Percentiles rank a stretch among this genome's conserved stretches.
Evolutionary conservation across 2,329 filamentous ascomycete species (phyloP).

Genomic region (Curvularia verruculosa): DNA sequence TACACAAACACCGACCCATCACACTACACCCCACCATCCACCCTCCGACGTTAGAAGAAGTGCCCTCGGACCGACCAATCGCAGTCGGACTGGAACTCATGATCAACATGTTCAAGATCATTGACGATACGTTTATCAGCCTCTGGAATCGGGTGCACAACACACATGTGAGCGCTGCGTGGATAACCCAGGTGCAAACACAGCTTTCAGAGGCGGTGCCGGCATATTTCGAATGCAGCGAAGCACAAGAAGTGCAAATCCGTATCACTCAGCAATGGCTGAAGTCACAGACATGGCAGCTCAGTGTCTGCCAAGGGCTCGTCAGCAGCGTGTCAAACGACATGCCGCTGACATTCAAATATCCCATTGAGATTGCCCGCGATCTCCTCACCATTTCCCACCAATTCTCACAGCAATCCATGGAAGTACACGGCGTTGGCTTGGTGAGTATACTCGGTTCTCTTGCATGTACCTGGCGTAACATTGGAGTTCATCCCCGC

Average conservation of each 20-base stretch:
- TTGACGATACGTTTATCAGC: constrained; percentile 68
- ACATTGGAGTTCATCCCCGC: constrained; percentile 18
- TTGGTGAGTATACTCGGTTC: constrained; percentile 61
- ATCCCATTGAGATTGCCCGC: constrained; percentile 66
- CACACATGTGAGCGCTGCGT: constrained; percentile 53
- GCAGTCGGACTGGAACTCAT: constrained; percentile 66
- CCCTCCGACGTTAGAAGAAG: constrained; percentile 57
- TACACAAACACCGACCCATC: constrained; percentile 68
- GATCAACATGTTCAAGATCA: constrained; percentile 65
- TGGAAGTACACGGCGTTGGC: constrained; percentile 76
- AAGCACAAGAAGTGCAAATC: constrained; percentile 72
- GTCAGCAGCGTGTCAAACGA: constrained; percentile 65
- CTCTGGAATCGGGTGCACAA: constrained; percentile 66
- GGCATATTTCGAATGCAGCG: constrained; percentile 62
- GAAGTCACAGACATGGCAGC: constrained; percentile 73
- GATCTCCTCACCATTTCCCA: constrained; percentile 68
- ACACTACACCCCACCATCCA: constrained; percentile 66
- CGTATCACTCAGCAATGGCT: constrained; percentile 75
- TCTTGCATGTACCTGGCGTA: constrained; percentile 19
- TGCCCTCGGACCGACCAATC: constrained; percentile 61
- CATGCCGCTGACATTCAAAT: constrained; percentile 66
- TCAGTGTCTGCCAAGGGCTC: constrained; percentile 69
- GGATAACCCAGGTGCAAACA: constrained; percentile 56
- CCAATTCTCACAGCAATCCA: constrained; percentile 72
- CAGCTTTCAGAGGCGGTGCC: constrained; percentile 61